phyloP scores from a whole-genome alignment of 257 asterid genomes.

The Leptodermis oblonga region DNA sequence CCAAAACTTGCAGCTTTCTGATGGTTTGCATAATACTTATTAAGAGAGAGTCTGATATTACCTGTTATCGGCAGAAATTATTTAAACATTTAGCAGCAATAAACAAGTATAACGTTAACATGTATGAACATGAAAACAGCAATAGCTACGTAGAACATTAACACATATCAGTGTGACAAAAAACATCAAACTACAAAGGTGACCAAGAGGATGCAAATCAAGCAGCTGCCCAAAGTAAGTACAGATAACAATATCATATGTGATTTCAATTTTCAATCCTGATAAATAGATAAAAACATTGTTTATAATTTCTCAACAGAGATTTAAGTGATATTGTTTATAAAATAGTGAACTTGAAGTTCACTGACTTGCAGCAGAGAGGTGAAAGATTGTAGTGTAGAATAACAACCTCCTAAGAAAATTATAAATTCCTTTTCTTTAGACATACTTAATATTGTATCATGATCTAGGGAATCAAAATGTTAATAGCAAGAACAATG shows the following conservation, averaged over 20 bases:
- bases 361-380: not conserved
- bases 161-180: not conserved
- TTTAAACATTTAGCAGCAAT: not conserved
- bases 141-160: not conserved
- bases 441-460: too few relatives aligned
- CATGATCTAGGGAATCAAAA: too few relatives aligned
- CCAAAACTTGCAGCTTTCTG: slow-evolving; percentile 50
- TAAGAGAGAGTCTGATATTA: slow-evolving; percentile 60
- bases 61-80: slow-evolving; percentile 41
- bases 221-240: not conserved
- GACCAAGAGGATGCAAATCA: not conserved
- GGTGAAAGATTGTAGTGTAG: not conserved
- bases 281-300: not conserved
- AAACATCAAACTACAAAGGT: not conserved
- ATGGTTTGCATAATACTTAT: slow-evolving; percentile 38
- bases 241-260: not conserved
- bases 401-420: not conserved
- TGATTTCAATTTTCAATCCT: not conserved
- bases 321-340: not conserved
- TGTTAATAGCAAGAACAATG: not conserved
- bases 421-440: not conserved
- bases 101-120: not conserved
- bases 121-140: too few relatives aligned
- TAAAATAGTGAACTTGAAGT: not conserved
- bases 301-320: not conserved